phyloP scores from a whole-genome alignment of 495 filamentous ascomycete genomes.

The Evansstolkia leycettana region DNA sequence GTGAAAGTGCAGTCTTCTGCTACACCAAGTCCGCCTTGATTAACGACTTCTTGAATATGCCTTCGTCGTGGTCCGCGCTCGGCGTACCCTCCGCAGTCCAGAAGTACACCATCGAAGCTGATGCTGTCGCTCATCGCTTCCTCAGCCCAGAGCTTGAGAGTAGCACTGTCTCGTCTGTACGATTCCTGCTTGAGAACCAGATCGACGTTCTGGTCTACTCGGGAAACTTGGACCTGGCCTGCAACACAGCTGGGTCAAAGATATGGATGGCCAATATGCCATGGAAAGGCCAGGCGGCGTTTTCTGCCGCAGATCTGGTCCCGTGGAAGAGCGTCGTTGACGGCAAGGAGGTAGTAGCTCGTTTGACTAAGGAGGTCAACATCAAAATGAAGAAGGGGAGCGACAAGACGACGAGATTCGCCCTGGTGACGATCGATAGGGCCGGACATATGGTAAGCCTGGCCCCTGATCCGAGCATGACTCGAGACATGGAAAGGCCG shows the following conservation, averaged over 20 bases:
- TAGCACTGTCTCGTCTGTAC: no score
- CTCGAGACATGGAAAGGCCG: no score
- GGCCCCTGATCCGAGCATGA: not conserved
- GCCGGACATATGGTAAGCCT: slow-evolving; percentile 2
- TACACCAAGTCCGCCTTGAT: slow-evolving; percentile 18
- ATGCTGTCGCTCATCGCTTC: no score
- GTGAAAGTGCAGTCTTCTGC: slow-evolving; percentile 24
- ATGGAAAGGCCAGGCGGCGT: not conserved
- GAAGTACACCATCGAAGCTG: no score
- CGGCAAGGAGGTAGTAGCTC: not conserved
- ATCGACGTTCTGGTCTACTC: slow-evolving; percentile 33
- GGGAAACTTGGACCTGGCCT: slow-evolving; percentile 31
- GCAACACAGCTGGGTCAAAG: not conserved
- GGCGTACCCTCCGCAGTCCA: no score
- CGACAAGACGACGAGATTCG: slow-evolving; percentile 1
- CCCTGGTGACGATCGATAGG: slow-evolving; percentile 1
- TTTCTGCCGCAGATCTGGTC: not conserved
- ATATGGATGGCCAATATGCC: not conserved
- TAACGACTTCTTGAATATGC: slow-evolving; percentile 24
- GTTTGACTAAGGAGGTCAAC: not conserved
- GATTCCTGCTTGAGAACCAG: slow-evolving; percentile 20
- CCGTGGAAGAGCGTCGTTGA: not conserved
- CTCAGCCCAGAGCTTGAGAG: no score
- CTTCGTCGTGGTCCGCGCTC: slow-evolving; percentile 21
- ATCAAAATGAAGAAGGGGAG: no score